Percentiles rank a stretch among this genome's conserved stretches.
phyloP scores from a whole-genome alignment of 2,329 filamentous ascomycete species.

The Graphilbum ipis-grandicollis region DNA sequence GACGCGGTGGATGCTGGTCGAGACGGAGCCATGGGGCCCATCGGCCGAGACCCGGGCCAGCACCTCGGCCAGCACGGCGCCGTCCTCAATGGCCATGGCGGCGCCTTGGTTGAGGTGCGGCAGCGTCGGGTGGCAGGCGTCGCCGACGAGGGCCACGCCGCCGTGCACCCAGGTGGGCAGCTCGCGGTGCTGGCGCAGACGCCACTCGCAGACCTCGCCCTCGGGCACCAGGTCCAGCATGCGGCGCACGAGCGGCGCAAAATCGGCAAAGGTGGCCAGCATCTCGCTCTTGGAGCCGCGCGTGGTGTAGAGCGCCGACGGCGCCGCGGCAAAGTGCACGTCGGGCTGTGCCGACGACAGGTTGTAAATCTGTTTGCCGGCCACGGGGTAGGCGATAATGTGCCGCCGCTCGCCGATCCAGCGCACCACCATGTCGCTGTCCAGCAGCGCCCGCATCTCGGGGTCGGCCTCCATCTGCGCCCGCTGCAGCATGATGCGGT shows the following conservation, averaged over 20 bases:
- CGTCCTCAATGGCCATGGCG: conserved; percentile 52
- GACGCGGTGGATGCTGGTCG: conserved; percentile 27
- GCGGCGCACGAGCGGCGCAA: conserved; percentile 39
- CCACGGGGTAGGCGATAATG: conserved; percentile 63
- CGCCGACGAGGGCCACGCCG: conserved; percentile 39
- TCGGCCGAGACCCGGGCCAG: conserved; percentile 24
- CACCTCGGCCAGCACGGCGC: conserved; percentile 38
- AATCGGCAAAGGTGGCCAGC: conserved; percentile 43
- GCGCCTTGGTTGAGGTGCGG: conserved; percentile 52
- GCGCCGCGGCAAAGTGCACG: conserved; percentile 38
- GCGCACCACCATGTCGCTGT: conserved; percentile 48
- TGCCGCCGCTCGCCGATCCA: conserved; percentile 64
- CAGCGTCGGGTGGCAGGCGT: conserved; percentile 50
- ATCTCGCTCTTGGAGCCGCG: conserved; percentile 42
- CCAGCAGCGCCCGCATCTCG: conserved; percentile 48
- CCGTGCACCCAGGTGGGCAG: conserved; percentile 42
- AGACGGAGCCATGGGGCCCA: no score
- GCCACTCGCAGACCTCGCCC: conserved; percentile 48
- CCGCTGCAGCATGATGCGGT: conserved; percentile 60
- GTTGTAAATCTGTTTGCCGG: conserved; percentile 48
- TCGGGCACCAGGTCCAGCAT: conserved; percentile 44
- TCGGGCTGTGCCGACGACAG: conserved; percentile 46
- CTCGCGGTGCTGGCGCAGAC: conserved; percentile 38
- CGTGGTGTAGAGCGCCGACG: conserved; percentile 44
- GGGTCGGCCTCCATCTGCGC: conserved; percentile 49